phyloP scores from a whole-genome alignment of 2,329 filamentous ascomycete species.

The Cryphonectria nitschkei region DNA sequence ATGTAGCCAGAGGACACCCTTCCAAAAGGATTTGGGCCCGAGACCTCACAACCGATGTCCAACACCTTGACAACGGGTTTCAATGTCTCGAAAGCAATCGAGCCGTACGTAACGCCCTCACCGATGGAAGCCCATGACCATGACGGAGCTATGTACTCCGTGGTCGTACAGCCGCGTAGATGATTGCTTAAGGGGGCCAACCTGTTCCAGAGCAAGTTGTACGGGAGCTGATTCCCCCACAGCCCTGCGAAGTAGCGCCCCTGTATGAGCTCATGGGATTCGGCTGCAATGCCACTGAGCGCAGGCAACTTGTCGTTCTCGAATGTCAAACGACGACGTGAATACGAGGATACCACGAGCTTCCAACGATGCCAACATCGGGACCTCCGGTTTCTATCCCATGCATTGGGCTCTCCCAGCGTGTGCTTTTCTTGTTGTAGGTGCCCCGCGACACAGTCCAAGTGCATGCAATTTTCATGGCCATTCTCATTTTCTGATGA shows the following conservation, averaged over 20 bases:
- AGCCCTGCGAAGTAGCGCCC: not conserved
- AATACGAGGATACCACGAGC: not conserved
- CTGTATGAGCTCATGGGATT: not conserved
- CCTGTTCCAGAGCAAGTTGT: not conserved
- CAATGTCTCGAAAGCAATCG: no score
- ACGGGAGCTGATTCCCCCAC: not conserved
- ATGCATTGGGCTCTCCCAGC: no score
- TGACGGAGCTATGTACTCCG: slow-evolving; percentile 13
- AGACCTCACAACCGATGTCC: not conserved
- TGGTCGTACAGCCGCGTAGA: not conserved
- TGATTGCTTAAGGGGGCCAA: accelerated
- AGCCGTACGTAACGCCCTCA: not conserved
- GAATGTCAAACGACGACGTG: not conserved
- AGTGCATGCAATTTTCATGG: no score
- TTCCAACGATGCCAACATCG: no score
- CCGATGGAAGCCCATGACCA: slow-evolving; percentile 17
- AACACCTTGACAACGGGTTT: not conserved
- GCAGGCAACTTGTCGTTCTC: not conserved
- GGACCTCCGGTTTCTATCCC: no score
- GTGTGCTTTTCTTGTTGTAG: no score
- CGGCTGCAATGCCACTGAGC: not conserved
- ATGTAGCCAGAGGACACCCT: slow-evolving; percentile 4
- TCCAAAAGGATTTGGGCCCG: not conserved
- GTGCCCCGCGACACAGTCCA: no score
- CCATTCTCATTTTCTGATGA: not conserved